phyloP scores from a whole-genome alignment of 164 flowering plant genomes.

The Chloranthus sessilifolius region DNA sequence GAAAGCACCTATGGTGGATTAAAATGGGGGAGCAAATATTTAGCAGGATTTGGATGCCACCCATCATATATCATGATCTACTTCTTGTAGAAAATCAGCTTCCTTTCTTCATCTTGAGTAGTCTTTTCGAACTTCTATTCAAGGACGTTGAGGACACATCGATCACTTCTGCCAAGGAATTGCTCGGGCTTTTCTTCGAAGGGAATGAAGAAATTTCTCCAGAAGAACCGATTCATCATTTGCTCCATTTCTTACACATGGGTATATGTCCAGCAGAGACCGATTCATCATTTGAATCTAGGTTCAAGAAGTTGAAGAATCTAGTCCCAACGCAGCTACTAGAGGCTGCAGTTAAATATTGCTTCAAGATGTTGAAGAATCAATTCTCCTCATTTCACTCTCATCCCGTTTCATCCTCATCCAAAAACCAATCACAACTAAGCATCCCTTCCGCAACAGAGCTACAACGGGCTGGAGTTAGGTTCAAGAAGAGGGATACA shows the following conservation, averaged over 20 bases:
- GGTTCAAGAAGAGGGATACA: neutral
- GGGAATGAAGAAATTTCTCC: too few relatives aligned
- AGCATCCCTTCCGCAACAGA: neutral
- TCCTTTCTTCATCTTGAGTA: neutral
- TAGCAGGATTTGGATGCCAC: neutral
- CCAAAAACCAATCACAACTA: neutral
- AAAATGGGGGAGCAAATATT: neutral
- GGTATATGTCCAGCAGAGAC: too few relatives aligned
- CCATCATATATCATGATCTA: neutral
- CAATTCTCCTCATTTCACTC: too few relatives aligned
- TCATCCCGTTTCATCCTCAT: too few relatives aligned
- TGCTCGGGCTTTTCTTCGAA: neutral
- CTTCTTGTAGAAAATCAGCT: conserved; percentile 5
- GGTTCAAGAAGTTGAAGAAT: neutral
- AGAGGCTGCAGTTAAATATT: too few relatives aligned
- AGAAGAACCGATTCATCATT: neutral
- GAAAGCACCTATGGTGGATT: neutral
- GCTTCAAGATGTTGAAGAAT: too few relatives aligned
- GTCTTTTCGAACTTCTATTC: neutral
- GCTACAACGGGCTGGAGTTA: neutral
- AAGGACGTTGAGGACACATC: neutral
- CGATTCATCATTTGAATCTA: neutral
- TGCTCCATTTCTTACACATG: neutral
- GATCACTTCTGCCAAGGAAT: neutral
- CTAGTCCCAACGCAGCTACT: neutral